A percentile compares a stretch with the other conserved stretches of the same genome.
phyloP scores from a whole-genome alignment of 169 alveolate genomes.

The Besnoitia besnoiti region DNA sequence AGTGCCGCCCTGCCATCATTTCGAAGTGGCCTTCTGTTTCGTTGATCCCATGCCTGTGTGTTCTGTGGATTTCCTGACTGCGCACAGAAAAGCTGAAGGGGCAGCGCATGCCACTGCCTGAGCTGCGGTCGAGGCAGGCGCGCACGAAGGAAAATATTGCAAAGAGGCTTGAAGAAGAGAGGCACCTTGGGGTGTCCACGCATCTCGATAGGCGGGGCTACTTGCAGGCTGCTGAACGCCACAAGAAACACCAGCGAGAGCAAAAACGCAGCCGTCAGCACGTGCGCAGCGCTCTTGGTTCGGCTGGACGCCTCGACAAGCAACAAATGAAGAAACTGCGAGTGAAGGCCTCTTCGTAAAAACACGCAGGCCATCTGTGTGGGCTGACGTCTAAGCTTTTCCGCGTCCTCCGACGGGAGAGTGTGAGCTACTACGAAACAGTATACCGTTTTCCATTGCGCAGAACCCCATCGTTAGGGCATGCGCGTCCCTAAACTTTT shows the following conservation, averaged over 20 bases:
- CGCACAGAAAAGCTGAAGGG: background rate
- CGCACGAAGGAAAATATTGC: background rate
- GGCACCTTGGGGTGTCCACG: conserved; percentile 33
- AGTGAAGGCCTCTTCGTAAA: background rate
- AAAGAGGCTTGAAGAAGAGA: conserved; percentile 24
- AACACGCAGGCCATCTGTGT: background rate
- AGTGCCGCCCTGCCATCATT: no score
- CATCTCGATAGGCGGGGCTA: conserved; percentile 10
- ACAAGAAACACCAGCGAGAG: conserved; percentile 10
- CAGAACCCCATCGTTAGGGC: no score
- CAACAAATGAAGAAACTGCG: background rate
- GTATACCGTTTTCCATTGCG: no score
- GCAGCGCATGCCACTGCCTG: conserved; percentile 14
- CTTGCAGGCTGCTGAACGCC: conserved; percentile 16
- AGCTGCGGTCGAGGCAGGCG: conserved; percentile 22
- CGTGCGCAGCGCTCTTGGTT: background rate
- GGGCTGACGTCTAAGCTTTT: no score
- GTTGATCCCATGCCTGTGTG: no score
- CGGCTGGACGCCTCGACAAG: conserved; percentile 11
- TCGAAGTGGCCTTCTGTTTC: no score
- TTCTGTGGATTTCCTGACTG: no score
- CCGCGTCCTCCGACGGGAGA: no score
- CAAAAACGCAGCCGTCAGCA: conserved; percentile 4
- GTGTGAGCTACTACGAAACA: no score
- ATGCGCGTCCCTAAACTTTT: no score